Evolutionary conservation across 345 rosid species (phyloP).

Genomic region (Eucalyptus pauciflora): DNA sequence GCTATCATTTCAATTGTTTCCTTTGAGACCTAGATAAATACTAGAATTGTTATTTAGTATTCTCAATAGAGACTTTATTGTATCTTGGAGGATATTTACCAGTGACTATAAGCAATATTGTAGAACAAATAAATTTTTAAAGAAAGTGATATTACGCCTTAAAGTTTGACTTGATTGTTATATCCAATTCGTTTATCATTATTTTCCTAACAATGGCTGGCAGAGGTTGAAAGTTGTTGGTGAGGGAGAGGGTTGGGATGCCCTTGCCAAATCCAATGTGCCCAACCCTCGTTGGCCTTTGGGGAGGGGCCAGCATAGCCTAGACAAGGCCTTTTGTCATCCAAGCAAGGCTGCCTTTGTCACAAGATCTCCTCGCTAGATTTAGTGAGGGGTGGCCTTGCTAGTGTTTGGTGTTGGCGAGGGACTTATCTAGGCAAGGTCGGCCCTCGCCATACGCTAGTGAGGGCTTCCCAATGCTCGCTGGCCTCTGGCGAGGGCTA

Average conservation of each 20-base stretch:
- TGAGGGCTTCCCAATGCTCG: fast-evolving
- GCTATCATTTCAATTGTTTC: too few species aligned
- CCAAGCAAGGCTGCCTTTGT: fast-evolving
- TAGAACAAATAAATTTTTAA: fast-evolving
- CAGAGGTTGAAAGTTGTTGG: fast-evolving
- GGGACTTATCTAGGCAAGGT: fast-evolving
- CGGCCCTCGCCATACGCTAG: fast-evolving
- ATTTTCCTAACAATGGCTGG: fast-evolving
- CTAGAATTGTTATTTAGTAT: too few species aligned
- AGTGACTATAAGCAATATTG: fast-evolving
- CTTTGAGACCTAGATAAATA: too few species aligned
- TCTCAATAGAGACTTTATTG: fast-evolving
- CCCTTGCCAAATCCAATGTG: too few species aligned
- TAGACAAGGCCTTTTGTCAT: fast-evolving
- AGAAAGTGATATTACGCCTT: fast-evolving
- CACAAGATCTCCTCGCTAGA: too few species aligned
- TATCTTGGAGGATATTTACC: fast-evolving
- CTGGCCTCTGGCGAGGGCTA: fast-evolving
- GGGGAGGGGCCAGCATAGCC: fast-evolving
- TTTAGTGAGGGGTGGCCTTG: too few species aligned
- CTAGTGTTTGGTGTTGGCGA: fast-evolving
- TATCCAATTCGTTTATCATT: fast-evolving
- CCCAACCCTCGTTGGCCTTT: fast-evolving
- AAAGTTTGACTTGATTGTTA: too few species aligned
- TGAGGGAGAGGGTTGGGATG: fast-evolving